phyloP scores from a whole-genome alignment of 2,329 filamentous ascomycete genomes.

The Scopulariopsis brevicaulis region DNA sequence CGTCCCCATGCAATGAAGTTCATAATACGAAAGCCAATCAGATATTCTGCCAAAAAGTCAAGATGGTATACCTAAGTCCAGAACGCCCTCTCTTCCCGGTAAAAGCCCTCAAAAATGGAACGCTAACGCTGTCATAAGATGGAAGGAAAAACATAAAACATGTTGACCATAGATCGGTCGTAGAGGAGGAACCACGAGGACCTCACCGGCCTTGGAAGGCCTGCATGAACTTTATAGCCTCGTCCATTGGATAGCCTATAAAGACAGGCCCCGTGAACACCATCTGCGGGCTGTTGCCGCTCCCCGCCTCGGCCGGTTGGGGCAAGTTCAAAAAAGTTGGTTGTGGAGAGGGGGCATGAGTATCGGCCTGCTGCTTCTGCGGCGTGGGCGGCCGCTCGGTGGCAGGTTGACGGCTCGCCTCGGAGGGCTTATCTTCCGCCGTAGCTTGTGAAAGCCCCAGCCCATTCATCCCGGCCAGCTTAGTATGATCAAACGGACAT shows the following conservation, averaged over 20 bases:
- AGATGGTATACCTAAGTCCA: neutral
- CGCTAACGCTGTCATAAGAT: slow-evolving; percentile 4
- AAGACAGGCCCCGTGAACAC: slow-evolving; percentile 90
- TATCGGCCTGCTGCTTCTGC: neutral
- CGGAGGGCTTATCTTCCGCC: neutral
- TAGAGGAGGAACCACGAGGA: neutral
- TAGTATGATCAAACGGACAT: slow-evolving; percentile 48
- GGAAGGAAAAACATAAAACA: slow-evolving; percentile 6
- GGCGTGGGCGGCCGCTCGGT: neutral
- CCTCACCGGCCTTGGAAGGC: slow-evolving; percentile 26
- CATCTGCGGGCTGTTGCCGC: slow-evolving; percentile 46
- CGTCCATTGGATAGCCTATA: slow-evolving; percentile 78
- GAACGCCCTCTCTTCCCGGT: neutral
- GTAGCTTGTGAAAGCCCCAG: neutral
- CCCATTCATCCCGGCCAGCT: slow-evolving; percentile 24
- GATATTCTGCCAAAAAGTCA: neutral
- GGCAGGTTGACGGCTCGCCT: neutral
- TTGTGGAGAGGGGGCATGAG: slow-evolving; percentile 3
- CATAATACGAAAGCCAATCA: neutral
- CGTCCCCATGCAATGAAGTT: neutral
- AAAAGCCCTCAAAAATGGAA: neutral
- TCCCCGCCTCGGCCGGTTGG: neutral
- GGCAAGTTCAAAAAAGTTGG: neutral
- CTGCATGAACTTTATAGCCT: slow-evolving; percentile 67
- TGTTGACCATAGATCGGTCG: neutral